phyloP scores from a whole-genome alignment of 805 yeast genomes.

The Nakazawaea ernobii region DNA sequence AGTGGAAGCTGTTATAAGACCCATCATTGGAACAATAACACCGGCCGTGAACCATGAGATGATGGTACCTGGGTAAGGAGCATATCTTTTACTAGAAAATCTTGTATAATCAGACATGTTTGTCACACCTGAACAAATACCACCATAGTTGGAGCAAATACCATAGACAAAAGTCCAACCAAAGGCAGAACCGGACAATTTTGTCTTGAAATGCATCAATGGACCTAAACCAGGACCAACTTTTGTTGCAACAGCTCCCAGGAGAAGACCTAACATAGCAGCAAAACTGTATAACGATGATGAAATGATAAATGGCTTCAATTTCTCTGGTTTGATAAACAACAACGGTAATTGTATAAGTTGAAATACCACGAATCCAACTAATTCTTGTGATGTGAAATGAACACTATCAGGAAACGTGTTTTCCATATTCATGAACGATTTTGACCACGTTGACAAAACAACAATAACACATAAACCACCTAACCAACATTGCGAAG shows the following conservation, averaged over 20 bases:
- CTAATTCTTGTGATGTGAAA: constrained; percentile 18
- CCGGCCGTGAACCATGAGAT: constrained; percentile 30
- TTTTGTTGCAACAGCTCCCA: constrained; percentile 21
- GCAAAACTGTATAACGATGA: constrained; percentile 19
- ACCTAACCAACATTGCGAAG: constrained; percentile 36
- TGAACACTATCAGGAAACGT: constrained; percentile 16
- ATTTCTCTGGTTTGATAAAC: constrained; percentile 22
- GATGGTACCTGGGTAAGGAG: constrained; percentile 25
- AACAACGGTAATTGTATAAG: constrained; percentile 18
- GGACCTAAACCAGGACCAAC: constrained; percentile 23
- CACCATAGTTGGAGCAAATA: constrained; percentile 34
- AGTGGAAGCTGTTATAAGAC: constrained; percentile 31
- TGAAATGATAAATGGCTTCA: constrained; percentile 18
- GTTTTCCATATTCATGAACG: constrained; percentile 22
- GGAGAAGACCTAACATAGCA: constrained; percentile 25
- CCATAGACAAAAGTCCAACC: constrained; percentile 38
- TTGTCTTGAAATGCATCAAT: constrained; percentile 13
- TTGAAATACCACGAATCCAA: constrained; percentile 21
- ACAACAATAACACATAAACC: constrained; percentile 32
- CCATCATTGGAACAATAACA: constrained; percentile 33
- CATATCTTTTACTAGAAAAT: constrained; percentile 24
- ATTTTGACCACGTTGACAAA: constrained; percentile 34
- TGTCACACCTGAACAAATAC: constrained; percentile 31
- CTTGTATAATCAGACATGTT: constrained; percentile 37
- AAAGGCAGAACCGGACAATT: constrained; percentile 21